Evolutionary conservation across 768 basidiomycete genomes (phyloP).

Genomic region (Termitomyces sp.): DNA sequence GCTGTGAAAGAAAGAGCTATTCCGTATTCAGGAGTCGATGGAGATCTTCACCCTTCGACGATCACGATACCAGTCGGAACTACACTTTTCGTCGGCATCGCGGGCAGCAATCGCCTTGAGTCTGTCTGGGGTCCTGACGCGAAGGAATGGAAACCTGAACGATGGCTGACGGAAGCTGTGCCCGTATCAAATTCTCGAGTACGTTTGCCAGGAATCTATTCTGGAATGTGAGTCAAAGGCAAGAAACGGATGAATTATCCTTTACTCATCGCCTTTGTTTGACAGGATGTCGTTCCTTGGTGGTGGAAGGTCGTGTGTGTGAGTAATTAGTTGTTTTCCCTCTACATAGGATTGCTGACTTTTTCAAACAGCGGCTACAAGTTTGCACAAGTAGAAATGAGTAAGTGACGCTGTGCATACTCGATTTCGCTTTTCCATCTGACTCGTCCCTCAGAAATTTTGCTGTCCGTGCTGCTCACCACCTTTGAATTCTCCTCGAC

Average conservation of each 20-base stretch:
- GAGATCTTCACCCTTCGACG: slow-evolving; percentile 26
- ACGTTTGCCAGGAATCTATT: slow-evolving; percentile 49
- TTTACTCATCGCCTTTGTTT: not conserved
- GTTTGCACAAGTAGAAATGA: slow-evolving; percentile 58
- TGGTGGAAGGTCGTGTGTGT: slow-evolving; percentile 55
- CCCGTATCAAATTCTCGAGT: slow-evolving; percentile 13
- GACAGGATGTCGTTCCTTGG: slow-evolving; percentile 56
- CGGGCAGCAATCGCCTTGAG: slow-evolving; percentile 46
- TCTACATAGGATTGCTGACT: not conserved
- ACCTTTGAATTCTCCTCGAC: slow-evolving; percentile 36
- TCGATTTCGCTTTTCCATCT: not conserved
- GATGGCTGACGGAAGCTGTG: slow-evolving; percentile 39
- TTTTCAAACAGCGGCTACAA: slow-evolving; percentile 41
- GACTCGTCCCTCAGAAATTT: slow-evolving; percentile 31
- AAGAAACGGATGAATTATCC: not conserved
- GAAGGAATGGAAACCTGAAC: slow-evolving; percentile 51
- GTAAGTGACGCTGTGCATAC: slow-evolving; percentile 29
- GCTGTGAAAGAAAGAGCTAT: slow-evolving; percentile 42
- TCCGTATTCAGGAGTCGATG: slow-evolving; percentile 30
- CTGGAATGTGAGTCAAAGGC: slow-evolving; percentile 41
- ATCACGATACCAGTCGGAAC: slow-evolving; percentile 47
- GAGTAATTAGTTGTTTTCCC: slow-evolving; percentile 18
- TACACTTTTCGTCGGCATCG: slow-evolving; percentile 46
- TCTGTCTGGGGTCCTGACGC: slow-evolving; percentile 50
- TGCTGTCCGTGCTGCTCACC: slow-evolving; percentile 35